phyloP scores from a whole-genome alignment of 1,284 basidiomycete genomes.

The Inonotus hispidus region DNA sequence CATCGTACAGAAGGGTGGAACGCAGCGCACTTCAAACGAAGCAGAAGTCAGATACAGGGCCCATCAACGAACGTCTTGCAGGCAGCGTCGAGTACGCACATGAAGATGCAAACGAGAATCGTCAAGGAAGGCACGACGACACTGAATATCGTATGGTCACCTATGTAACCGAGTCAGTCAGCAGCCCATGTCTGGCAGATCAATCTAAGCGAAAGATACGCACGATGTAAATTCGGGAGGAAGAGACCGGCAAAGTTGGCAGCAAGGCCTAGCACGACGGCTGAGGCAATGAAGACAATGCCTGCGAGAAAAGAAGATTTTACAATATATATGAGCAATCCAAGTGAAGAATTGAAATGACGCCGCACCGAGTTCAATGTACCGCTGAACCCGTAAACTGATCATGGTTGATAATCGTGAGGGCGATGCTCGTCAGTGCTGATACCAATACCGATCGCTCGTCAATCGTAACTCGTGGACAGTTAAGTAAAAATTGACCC shows the following conservation, averaged over 20 bases:
- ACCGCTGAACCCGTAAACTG: conserved; percentile 4
- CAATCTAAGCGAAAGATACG: conserved; percentile 21
- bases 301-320: conserved; percentile 33
- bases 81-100: conserved; percentile 33
- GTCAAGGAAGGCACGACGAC: conserved; percentile 58
- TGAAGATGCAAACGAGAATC: conserved; percentile 50
- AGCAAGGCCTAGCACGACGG: conserved; percentile 60
- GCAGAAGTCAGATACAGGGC: background rate
- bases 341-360: background rate
- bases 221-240: conserved; percentile 58
- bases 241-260: conserved; percentile 62
- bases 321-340: background rate
- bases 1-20: conserved; percentile 61
- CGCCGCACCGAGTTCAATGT: background rate
- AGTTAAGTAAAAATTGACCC: background rate
- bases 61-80: background rate
- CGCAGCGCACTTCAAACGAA: conserved; percentile 49
- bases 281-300: conserved; percentile 51
- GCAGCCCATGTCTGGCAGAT: background rate
- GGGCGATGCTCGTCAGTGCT: background rate
- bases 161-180: conserved; percentile 31
- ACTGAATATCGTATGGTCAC: conserved; percentile 63
- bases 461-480: background rate
- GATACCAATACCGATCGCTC: background rate
- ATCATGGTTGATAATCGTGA: conserved; percentile 3